phyloP scores from a whole-genome alignment of 2,329 filamentous ascomycete species.

The Fusarium sarcochroum region DNA sequence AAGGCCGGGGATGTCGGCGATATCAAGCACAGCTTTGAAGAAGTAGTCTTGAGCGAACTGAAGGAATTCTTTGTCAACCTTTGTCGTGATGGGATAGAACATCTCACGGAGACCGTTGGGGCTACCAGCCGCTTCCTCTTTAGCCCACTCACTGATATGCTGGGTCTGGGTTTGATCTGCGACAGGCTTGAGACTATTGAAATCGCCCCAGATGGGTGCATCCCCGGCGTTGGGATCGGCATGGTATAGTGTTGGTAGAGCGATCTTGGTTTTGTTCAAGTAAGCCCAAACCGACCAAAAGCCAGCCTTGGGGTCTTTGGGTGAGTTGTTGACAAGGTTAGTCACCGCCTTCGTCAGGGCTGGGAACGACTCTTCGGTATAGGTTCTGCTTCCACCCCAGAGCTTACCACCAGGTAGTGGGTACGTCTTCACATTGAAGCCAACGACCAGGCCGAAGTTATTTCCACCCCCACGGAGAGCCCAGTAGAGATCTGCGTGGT shows the following conservation, averaged over 20 bases:
- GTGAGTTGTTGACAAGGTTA: conserved; percentile 35
- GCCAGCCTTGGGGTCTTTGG: conserved; percentile 26
- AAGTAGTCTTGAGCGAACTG: conserved; percentile 17
- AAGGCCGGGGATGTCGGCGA: conserved; percentile 42
- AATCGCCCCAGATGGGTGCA: conserved; percentile 55
- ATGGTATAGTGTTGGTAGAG: conserved; percentile 54
- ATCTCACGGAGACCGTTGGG: conserved; percentile 19
- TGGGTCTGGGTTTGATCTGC: conserved; percentile 12
- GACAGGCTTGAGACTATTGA: conserved; percentile 48
- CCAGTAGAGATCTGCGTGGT: conserved; percentile 59
- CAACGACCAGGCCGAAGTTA: conserved; percentile 36
- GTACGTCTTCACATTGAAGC: conserved; percentile 30
- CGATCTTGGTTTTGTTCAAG: conserved; percentile 3
- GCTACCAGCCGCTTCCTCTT: conserved; percentile 6
- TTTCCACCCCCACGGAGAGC: conserved; percentile 59
- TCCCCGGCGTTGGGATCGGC: conserved; percentile 51
- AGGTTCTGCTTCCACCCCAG: conserved; percentile 49
- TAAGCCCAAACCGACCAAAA: conserved; percentile 11
- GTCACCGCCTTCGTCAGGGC: conserved; percentile 52
- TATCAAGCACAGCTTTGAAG: conserved; percentile 41
- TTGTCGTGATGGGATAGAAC: conserved; percentile 27
- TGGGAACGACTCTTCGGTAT: conserved; percentile 48
- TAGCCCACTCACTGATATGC: neutral
- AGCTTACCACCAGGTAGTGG: conserved; percentile 20
- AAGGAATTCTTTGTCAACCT: conserved; percentile 16